Percentiles rank a stretch among this genome's conserved stretches.
These are phyloP conservation scores for Eucommia ulmoides DNA, from an alignment of 257 asterid genomes.

Conservation along the genomic window DNA sequence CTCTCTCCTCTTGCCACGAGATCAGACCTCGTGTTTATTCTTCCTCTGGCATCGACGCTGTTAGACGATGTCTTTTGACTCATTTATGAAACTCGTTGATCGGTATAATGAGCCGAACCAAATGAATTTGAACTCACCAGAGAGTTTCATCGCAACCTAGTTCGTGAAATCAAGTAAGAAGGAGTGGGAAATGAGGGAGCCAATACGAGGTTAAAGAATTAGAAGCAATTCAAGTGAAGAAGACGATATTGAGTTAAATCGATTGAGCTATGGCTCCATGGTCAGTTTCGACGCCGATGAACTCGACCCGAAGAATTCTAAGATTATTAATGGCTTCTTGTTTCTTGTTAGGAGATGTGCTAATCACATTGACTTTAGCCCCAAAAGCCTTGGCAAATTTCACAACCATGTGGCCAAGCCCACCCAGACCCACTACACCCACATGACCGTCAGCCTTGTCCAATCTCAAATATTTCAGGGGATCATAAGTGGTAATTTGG, in stretches of 20 bases:
- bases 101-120: not conserved
- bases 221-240: not conserved
- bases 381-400: no score
- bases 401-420: no score
- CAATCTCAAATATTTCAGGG: no score
- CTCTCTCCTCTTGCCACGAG: not conserved
- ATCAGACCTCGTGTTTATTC: not conserved
- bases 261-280: not conserved
- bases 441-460: no score
- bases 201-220: not conserved
- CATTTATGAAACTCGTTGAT: not conserved
- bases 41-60: not conserved
- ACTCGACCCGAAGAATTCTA: not conserved
- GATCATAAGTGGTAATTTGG: no score
- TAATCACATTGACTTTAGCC: no score
- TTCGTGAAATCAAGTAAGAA: not conserved
- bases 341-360: no score
- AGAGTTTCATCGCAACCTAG: not conserved
- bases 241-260: not conserved
- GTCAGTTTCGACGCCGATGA: not conserved
- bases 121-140: not conserved
- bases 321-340: no score
- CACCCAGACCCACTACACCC: no score
- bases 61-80: not conserved
- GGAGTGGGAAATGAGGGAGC: not conserved